These are phyloP conservation scores for Fusarium sp. DNA, from an alignment of 2,329 filamentous ascomycete species.

Conservation along the genomic window DNA sequence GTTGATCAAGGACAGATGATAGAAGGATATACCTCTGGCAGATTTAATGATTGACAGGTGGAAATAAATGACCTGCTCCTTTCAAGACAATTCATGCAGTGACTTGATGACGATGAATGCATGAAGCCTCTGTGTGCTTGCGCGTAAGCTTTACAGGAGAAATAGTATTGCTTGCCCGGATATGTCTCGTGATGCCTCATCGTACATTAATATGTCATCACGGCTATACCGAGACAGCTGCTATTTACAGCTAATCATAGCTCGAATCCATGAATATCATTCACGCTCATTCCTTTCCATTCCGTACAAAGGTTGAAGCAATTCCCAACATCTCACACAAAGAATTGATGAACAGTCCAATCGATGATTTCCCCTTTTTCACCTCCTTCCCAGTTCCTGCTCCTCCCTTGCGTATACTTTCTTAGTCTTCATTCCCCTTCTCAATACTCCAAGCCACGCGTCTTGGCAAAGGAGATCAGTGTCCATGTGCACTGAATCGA, in stretches of 20 bases:
- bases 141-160: too few relatives aligned
- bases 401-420: slow-evolving; percentile 16
- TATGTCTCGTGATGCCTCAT: not conserved
- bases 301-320: slow-evolving; percentile 4
- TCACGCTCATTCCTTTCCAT: slow-evolving; percentile 4
- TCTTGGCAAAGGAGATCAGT: slow-evolving; percentile 4
- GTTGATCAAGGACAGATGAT: not conserved
- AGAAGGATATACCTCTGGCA: slow-evolving; percentile 28
- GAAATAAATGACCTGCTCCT: not conserved
- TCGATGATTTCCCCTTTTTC: not conserved
- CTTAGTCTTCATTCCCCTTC: not conserved
- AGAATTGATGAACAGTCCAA: not conserved
- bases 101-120: not conserved
- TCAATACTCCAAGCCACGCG: not conserved
- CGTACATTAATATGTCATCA: slow-evolving; percentile 10
- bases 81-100: not conserved
- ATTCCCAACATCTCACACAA: not conserved
- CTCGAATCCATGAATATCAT: slow-evolving; percentile 8
- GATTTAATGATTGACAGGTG: slow-evolving; percentile 7
- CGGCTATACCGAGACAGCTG: not conserved
- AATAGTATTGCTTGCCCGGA: not conserved
- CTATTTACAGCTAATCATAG: slow-evolving; percentile 6
- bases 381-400: not conserved
- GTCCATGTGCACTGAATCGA: slow-evolving; percentile 5
- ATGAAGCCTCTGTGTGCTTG: not conserved